Base-by-base conservation (phyloP, 192 early-diverging fungal genomes). In the Entrophospora sp. region DNA sequence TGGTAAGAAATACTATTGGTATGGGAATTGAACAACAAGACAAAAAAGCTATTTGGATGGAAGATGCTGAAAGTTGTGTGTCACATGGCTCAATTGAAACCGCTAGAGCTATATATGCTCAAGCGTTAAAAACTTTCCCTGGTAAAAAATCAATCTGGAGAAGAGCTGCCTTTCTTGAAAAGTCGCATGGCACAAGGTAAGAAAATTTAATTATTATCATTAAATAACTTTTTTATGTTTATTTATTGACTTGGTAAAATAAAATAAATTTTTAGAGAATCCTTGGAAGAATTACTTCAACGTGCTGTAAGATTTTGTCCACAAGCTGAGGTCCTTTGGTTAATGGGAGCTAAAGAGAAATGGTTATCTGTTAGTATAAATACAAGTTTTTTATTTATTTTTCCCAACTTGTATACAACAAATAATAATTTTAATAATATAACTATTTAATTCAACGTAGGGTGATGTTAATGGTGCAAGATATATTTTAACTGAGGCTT, bases 311-410 rank as follows among this genome's bases (percentile, higher is more conserved):
- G 81, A 59, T 84, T 87, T 64, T 96, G 92, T 69, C 96, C 95
- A 43, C 89, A 92, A 38, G 89, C 87, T 18, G 94, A 99, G 72
- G 80, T 91, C 2, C 76, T 99, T 46, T 99, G 96, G 96, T 81
- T 99, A 30, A 97, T 97, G 90, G 88, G 83, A 0, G 96, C 96
- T 30, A 96, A 97, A 70, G 93, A 96, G 52, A 91, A 90, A 71
- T 97, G 96, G 96, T 57, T 85, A 16, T 79, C 81, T 12, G 75
- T 71, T 70, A 64, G 74, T 71, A 28, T 56, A 44, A 35, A 3
- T 1, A 52, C 28, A 25, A 20, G 20, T 27, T 65, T 12, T 7
- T 32, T 62, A 36, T 2, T 3, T 43, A 32, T 22, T 1, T 20
- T 42, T 25, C 25, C n/a, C n/a, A n/a, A n/a, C n/a, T n/a, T n/a